Base-by-base conservation (phyloP, 805 yeast species). In the Saccharomyces eubayanus region DNA sequence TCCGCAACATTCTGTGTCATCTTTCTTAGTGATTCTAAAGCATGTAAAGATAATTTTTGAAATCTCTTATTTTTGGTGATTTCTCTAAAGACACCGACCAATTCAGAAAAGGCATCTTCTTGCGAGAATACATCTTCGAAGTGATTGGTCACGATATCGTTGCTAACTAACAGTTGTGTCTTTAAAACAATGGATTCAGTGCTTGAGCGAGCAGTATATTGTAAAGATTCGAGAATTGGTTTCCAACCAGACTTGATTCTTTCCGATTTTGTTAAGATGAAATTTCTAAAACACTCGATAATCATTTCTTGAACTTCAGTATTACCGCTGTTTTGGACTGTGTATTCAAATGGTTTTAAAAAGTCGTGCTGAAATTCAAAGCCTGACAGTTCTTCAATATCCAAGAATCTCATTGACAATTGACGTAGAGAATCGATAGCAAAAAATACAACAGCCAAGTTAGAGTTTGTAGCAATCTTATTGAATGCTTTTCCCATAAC, bases 341-440 rank as follows among this genome's bases (percentile, higher is more conserved):
- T 84, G 65, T 84, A 84, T 59, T 86, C 89, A 70, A 91, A 94
- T 1, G 99, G 99, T 64, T 84, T 82, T 67, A 94, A 77, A 64
- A 94, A 95, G 66, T 92, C 97, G 62, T 86, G 85, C 69, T 94
- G 99, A 74, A 94, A 94, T 69, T 87, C 90, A 77, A 94, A 94
- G 64, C 96, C 96, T 0, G 97, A 80, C 69, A 94, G 79, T 69
- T 94, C 99, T 54, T 94, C 98, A 57, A 94, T 81, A 55, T 89
- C 96, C 63, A 94, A 80, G 69, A 94, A 95, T 62, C 98, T 79
- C 81, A 89, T 85, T 5, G 96, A 85, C 53, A 94, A 75, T 71
- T 94, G 99, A 63, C 98, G 82, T 60, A 94, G 77, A 0, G 98
- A 91, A 67, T 94, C 98, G 53, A 95, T 74, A 0, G 99, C 98